Base-by-base conservation (phyloP, 441 rosid genomes). In the Adansonia gregorii region DNA sequence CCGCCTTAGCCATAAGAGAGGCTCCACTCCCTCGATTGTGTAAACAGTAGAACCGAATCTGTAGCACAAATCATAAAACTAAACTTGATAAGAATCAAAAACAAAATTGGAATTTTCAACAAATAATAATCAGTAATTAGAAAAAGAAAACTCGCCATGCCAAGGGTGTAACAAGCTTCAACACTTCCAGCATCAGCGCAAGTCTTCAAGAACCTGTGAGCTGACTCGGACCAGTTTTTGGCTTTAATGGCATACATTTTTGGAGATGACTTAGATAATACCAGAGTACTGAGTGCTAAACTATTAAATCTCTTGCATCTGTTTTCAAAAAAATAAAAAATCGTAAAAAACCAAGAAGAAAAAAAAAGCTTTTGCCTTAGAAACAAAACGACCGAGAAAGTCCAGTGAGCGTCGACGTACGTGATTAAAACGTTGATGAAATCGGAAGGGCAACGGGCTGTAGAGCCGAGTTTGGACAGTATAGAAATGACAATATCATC, bases 1-100 rank as follows among this genome's bases (percentile, higher is more conserved):
- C 98, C 14, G 98, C 97, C 85, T 88, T 94, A 1, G 98, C 98
- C 98, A 94, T 91, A 0, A 94, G 81, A 0, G 98, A 94, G 59
- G 98, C 98, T 14, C 98, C 98, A 75, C 95, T 88, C 15, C 94
- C 95, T 52, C 96, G 86, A 80, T 86, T 92, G 73, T 90, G 91
- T 12, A 94, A 69, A 81, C 98, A 94, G 87, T 94, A 94, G 70
- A 94, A 94, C 20, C 96, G 96, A 89, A 94, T 89, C 98, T 94
- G 88, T 12, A 6, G 54, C 24, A 35, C 39, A 11, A 8, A 58
- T 27, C 48, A 51, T 8, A 54, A 35, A 51, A 4, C 59, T 35
- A 35, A 35, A 35, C 39, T 35, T 35, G 39, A 35, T 35, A 35
- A 35, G 39, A 35, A 35, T 35, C 39, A 68, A 15, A 54, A 0